phyloP scores from a whole-genome alignment of 768 basidiomycete genomes.

The Sporobolomyces pararoseus region DNA sequence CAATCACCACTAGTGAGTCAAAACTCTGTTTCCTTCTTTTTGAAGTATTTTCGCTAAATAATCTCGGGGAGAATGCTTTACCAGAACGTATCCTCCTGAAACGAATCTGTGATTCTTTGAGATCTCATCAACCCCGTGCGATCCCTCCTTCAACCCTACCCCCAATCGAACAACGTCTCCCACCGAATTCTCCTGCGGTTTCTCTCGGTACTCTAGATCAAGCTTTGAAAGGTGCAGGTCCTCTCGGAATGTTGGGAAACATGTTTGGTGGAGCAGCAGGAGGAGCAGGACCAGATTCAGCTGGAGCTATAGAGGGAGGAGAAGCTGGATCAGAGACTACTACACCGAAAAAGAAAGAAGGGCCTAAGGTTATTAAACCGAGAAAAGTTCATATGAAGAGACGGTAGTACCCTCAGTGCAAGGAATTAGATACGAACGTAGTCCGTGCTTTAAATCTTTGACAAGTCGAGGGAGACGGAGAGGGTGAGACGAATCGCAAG shows the following conservation, averaged over 20 bases:
- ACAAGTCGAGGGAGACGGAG: neutral
- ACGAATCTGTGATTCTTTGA: constrained; percentile 29
- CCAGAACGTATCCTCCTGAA: constrained; percentile 37
- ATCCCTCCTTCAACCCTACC: constrained; percentile 42
- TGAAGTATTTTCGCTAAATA: neutral
- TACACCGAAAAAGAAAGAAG: constrained; percentile 18
- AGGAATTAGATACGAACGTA: neutral
- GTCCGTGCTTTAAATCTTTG: neutral
- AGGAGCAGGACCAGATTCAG: too few relatives aligned
- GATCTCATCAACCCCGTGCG: constrained; percentile 24
- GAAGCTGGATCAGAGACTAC: too few relatives aligned
- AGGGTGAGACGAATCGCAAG: neutral
- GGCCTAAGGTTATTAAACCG: constrained; percentile 6
- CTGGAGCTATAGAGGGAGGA: too few relatives aligned
- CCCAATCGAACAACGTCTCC: constrained; percentile 45
- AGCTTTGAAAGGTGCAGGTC: constrained; percentile 39
- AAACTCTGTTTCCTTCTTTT: neutral
- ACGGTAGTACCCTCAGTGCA: neutral
- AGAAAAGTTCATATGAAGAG: constrained; percentile 17
- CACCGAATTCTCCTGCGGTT: constrained; percentile 42
- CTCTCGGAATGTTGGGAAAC: constrained; percentile 43
- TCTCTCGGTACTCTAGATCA: constrained; percentile 42
- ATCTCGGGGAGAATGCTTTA: neutral
- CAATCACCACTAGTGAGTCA: constrained; percentile 49
- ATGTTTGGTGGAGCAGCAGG: constrained; percentile 34